These are phyloP conservation scores for Guyanaporus albipodus DNA, from an alignment of 768 basidiomycete genomes.

Conservation along the genomic window DNA sequence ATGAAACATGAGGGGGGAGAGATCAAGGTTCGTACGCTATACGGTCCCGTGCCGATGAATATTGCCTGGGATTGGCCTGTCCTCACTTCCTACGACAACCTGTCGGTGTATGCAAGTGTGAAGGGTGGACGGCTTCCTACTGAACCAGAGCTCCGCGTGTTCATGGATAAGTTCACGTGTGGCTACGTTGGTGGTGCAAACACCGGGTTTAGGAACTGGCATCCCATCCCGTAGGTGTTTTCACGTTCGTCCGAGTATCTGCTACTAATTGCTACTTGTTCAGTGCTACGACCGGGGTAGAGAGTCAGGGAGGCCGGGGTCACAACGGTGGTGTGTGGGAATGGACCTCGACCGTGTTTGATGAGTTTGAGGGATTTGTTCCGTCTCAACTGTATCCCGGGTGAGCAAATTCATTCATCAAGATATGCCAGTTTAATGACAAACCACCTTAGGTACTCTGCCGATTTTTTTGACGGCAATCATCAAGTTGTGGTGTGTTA, in stretches of 20 bases:
- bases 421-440: neutral
- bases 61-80: slow-evolving; percentile 86
- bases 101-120: slow-evolving; percentile 75
- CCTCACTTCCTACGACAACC: slow-evolving; percentile 68
- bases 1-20: slow-evolving; percentile 11
- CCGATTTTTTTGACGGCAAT: slow-evolving; percentile 86
- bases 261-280: neutral
- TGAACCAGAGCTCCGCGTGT: slow-evolving; percentile 79
- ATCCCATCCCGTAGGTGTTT: slow-evolving; percentile 76
- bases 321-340: slow-evolving; percentile 98
- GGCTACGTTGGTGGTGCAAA: slow-evolving; percentile 80
- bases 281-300: slow-evolving; percentile 67
- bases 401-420: slow-evolving; percentile 33
- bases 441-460: slow-evolving; percentile 54
- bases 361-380: slow-evolving; percentile 68
- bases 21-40: slow-evolving; percentile 73
- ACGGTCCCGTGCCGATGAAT: slow-evolving; percentile 76
- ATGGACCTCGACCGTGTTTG: slow-evolving; percentile 86
- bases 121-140: slow-evolving; percentile 95
- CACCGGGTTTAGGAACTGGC: slow-evolving; percentile 89
- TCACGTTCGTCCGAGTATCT: neutral
- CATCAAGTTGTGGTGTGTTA: slow-evolving; percentile 83
- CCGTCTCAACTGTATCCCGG: slow-evolving; percentile 84
- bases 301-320: slow-evolving; percentile 50
- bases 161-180: slow-evolving; percentile 68